Evolutionary conservation across 805 yeast species (phyloP), one percentile per base, ranked within the genome.

Genomic region (Saccharomycopsis lassenensis): DNA sequence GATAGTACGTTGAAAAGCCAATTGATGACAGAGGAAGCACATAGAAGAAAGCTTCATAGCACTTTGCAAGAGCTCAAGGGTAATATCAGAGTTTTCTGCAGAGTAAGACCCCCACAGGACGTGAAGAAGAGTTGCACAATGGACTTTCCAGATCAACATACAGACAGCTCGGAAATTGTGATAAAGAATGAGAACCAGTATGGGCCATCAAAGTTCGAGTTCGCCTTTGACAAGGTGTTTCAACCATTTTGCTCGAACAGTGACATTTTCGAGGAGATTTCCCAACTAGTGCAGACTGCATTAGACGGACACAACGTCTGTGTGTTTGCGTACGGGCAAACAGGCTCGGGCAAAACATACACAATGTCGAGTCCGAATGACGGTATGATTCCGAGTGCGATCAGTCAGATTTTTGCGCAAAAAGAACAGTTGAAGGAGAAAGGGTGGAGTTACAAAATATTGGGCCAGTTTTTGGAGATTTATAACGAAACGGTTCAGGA

Each of bases 261-360:
- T 1, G 78, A 71, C 18, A 69, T 91, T 0, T 91, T 86, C 56
- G 78, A 73, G 21, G 98, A 89, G 50, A 70, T 89, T 1, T 77
- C 91, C 2, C 94, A 86, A 54, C 57, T 89, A 16, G 75, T 89
- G 2, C 95, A 85, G 54, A 84, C 70, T 61, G 75, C 93, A 1
- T 55, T 87, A 10, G 94, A 89, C 56, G 98, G 98, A 0, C 76
- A 66, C 50, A 85, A 85, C 48, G 95, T 86, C 2, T 86, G 96
- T 55, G 83, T 91, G 1, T 85, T 89, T 61, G 94, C 97, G 0
- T 89, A 91, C 54, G 98, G 98, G 1, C 98, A 89, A 56, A 91
- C 98, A 0, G 95, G 91, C 0, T 79, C 96, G 0, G 98, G 98
- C 3, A 89, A 89, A 53, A 89, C 97, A 0, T 77, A 59, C 54